Base-by-base conservation (phyloP, 495 filamentous ascomycete genomes). In the Physcia stellaris region DNA sequence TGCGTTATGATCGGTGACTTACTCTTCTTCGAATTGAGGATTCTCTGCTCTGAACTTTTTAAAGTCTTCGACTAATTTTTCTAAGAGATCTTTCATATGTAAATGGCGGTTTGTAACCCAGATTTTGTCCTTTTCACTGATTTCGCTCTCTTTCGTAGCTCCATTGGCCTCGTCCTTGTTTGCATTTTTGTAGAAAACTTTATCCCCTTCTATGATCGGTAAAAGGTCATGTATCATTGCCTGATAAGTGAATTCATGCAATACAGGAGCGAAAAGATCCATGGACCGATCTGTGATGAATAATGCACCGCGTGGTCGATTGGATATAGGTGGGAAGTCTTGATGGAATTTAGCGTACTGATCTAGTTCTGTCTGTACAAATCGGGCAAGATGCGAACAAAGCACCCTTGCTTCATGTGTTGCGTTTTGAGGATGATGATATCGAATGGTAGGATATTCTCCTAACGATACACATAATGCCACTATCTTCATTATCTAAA, bases 231-330 rank as follows among this genome's bases (percentile, higher is more conserved):
- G 83, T 13, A 83, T 86, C 88, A 98, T 96, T 20, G 88, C 84
- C 57, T 96, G 90, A 54, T 95, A 98, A 7, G 92, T 96, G 51
- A 98, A 96, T 50, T 98, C 90, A 57, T 98, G 90, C 7, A 96
- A 39, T 7, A 95, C 52, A 4, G 90, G 92, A 13, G 90, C 72
- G 53, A 78, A 74, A 1, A 95, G 50, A 54, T 98, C 90, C 79
- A 96, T 85, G 9, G 86, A 83, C 39, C 90, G 73, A 61, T 98
- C 90, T 1, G 83, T 80, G 35, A 98, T 80, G 46, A 93, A 65
- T 2, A 98, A 67, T 5, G 86, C 73, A 11, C 84, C 87, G 35
- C 81, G 77, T 12, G 88, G 92, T 32, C 88, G 69, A 21, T 75
- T 69, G n/a, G 77, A 75, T 16, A 48, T 35, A 4, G 86, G 81